Conservation (phyloP, 345 rosid genomes). For the Lenwebbia sp. region DNA sequence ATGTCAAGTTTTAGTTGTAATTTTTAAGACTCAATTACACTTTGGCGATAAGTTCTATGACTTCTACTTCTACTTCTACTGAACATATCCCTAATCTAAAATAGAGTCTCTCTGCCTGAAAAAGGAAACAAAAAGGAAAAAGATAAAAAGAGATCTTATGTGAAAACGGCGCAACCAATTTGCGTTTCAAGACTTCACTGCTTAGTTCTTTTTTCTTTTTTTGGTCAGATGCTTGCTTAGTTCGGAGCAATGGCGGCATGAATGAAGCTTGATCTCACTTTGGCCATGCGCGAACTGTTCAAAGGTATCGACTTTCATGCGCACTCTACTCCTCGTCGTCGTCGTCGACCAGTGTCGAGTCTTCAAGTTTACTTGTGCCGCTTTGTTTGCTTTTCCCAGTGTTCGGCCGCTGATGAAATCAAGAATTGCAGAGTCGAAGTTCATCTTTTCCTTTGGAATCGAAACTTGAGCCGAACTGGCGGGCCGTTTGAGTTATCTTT, state of each 20-base stretch:
- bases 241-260: background rate
- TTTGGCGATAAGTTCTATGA: no score
- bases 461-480: background rate
- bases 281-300: background rate
- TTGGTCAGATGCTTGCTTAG: background rate
- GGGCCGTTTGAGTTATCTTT: background rate
- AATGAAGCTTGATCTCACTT: background rate
- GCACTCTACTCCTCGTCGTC: background rate
- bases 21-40: no score
- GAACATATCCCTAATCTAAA: background rate
- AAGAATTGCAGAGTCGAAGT: background rate
- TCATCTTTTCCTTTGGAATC: background rate
- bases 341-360: background rate
- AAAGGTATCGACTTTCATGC: background rate
- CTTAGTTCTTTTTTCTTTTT: background rate
- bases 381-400: background rate
- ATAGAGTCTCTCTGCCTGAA: background rate
- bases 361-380: background rate
- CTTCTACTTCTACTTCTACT: no score
- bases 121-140: background rate
- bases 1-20: no score
- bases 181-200: background rate
- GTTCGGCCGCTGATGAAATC: background rate
- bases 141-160: background rate
- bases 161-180: background rate